Percentiles rank a stretch among this genome's conserved stretches.
Evolutionary conservation across 2,329 filamentous ascomycete species (phyloP).

Genomic region (Colletotrichum spaethianum): DNA sequence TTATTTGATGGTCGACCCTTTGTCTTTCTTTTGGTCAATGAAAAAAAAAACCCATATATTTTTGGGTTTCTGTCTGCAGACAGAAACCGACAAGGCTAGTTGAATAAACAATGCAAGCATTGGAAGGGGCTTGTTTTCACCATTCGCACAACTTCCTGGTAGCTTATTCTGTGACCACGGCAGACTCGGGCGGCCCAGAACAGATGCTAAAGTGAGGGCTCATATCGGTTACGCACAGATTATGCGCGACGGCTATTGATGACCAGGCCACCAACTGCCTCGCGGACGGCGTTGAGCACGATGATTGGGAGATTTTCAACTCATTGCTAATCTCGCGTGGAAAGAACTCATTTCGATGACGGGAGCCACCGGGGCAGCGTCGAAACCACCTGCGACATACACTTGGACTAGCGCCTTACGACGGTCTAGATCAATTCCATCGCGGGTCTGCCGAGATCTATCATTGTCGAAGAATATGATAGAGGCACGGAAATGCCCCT

Average conservation of each 20-base stretch:
- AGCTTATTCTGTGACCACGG: background rate
- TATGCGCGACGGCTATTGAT: slow-evolving; percentile 15
- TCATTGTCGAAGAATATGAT: slow-evolving; percentile 9
- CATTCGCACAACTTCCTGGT: slow-evolving; percentile 16
- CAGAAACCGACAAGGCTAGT: slow-evolving; percentile 12
- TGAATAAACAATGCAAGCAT: slow-evolving; percentile 30
- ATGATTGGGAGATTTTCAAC: slow-evolving; percentile 23
- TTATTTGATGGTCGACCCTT: slow-evolving; percentile 21
- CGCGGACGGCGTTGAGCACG: slow-evolving; percentile 8
- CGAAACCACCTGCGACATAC: slow-evolving; percentile 17
- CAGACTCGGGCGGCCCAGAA: slow-evolving; percentile 1
- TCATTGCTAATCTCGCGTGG: slow-evolving; percentile 41
- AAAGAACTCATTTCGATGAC: slow-evolving; percentile 34
- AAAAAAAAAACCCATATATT: slow-evolving; percentile 6
- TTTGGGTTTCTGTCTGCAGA: background rate
- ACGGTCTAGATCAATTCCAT: slow-evolving; percentile 16
- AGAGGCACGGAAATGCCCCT: background rate
- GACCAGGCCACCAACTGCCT: background rate
- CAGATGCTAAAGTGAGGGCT: background rate
- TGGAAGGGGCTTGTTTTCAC: slow-evolving; percentile 4
- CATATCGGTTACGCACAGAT: slow-evolving; percentile 11
- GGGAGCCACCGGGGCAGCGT: slow-evolving; percentile 25
- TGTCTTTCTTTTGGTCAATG: slow-evolving; percentile 35
- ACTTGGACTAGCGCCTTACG: slow-evolving; percentile 15
- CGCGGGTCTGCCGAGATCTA: background rate